Conservation (phyloP, 2,329 filamentous ascomycete genomes). For the Hypoxylon sp. region DNA sequence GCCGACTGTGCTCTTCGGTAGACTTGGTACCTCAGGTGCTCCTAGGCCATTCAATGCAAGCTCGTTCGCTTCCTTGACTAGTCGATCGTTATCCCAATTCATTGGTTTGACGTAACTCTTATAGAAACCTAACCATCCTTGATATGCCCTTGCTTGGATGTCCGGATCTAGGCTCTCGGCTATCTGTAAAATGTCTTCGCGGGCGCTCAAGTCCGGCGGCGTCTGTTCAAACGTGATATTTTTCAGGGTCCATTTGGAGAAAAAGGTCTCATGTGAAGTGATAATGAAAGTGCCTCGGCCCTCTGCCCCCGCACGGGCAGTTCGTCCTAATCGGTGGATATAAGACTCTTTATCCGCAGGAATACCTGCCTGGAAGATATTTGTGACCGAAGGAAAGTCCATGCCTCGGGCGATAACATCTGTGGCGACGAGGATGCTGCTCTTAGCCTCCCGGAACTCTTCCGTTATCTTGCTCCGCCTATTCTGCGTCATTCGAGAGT, state of each 20-base stretch:
- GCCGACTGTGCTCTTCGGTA: conserved; percentile 64
- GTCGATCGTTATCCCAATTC: conserved; percentile 52
- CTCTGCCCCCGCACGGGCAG: conserved; percentile 74
- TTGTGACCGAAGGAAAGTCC: conserved; percentile 79
- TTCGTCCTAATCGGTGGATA: conserved; percentile 77
- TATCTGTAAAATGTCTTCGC: conserved; percentile 58
- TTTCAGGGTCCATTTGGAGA: conserved; percentile 66
- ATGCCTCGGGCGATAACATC: conserved; percentile 81
- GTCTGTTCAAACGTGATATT: conserved; percentile 68
- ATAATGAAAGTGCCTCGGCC: conserved; percentile 75
- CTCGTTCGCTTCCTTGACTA: conserved; percentile 67
- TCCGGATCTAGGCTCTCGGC: conserved; percentile 61
- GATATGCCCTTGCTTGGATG: conserved; percentile 66
- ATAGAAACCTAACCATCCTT: conserved; percentile 70
- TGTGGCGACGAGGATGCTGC: conserved; percentile 74
- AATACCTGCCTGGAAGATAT: conserved; percentile 75
- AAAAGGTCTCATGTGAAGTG: conserved; percentile 65
- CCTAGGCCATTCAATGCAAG: conserved; percentile 66
- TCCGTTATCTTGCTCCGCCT: conserved; percentile 73
- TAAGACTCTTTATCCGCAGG: conserved; percentile 74
- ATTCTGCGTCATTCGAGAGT: conserved; percentile 66
- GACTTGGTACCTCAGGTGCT: conserved; percentile 62
- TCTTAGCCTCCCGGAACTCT: conserved; percentile 67
- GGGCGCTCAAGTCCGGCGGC: conserved; percentile 62
- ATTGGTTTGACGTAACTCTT: conserved; percentile 65